Conservation (phyloP, 1,284 basidiomycete species). For the Papiliotrema laurentii region DNA sequence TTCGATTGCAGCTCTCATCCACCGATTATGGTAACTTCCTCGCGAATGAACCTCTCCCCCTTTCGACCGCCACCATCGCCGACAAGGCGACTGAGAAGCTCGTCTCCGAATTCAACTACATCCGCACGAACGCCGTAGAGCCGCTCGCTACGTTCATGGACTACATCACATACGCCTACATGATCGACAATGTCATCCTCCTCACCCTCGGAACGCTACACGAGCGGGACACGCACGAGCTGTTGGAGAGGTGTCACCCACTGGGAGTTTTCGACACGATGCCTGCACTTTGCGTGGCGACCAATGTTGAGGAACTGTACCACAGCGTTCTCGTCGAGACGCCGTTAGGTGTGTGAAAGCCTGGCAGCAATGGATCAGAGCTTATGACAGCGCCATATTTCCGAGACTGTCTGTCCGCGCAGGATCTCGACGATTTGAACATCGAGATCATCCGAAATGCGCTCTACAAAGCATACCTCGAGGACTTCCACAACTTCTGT, state of each 20-base stretch:
- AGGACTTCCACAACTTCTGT: conserved; percentile 90
- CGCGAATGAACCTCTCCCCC: conserved; percentile 90
- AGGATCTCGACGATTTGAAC: conserved; percentile 97
- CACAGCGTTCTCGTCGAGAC: conserved; percentile 97
- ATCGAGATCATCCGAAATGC: conserved; percentile 99
- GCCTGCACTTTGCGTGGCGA: conserved; percentile 98
- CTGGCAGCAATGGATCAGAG: not conserved
- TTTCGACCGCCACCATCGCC: conserved; percentile 90
- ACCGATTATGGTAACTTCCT: conserved; percentile 99
- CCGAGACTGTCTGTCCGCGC: conserved; percentile 87
- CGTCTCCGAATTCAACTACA: conserved; percentile 95
- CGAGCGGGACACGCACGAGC: conserved; percentile 94
- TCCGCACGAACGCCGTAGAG: conserved; percentile 84
- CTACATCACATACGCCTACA: conserved; percentile 96
- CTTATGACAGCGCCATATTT: conserved; percentile 80
- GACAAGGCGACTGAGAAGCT: conserved; percentile 93
- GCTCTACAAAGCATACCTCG: conserved; percentile 98
- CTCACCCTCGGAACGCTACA: conserved; percentile 97
- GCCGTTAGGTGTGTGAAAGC: conserved; percentile 74
- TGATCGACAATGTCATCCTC: conserved; percentile 99
- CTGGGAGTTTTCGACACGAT: conserved; percentile 97
- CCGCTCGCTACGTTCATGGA: conserved; percentile 91
- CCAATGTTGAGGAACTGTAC: conserved; percentile 98
- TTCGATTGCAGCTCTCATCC: conserved; percentile 85
- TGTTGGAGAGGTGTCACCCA: conserved; percentile 94